These are phyloP conservation scores for Suillus alpinus DNA, from an alignment of 768 basidiomycete species.

Conservation along the genomic window DNA sequence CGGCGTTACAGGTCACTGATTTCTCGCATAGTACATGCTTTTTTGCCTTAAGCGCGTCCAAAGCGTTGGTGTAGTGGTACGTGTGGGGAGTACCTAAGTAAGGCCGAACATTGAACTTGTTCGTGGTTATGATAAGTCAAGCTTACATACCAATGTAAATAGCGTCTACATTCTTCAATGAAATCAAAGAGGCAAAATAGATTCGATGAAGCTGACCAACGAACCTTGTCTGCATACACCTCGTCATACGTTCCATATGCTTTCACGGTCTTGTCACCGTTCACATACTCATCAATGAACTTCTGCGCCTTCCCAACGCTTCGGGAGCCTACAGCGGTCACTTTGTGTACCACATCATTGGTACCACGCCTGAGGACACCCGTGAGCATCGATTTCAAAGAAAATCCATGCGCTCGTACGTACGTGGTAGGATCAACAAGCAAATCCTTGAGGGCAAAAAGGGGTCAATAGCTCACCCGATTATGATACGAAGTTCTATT, in stretches of 20 bases:
- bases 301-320: slow-evolving; percentile 41
- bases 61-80: slow-evolving; percentile 47
- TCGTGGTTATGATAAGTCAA: not conserved
- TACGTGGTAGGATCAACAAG: slow-evolving; percentile 46
- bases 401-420: slow-evolving; percentile 19
- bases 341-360: slow-evolving; percentile 36
- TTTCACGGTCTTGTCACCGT: slow-evolving; percentile 31
- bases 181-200: not conserved
- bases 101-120: not conserved
- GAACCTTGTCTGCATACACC: slow-evolving; percentile 41
- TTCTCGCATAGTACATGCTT: slow-evolving; percentile 60
- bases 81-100: slow-evolving; percentile 50
- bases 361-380: slow-evolving; percentile 29
- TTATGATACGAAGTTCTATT: not conserved
- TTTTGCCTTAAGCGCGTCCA: slow-evolving; percentile 43
- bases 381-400: not conserved
- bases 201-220: slow-evolving; percentile 10
- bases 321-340: slow-evolving; percentile 49
- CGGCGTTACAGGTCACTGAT: slow-evolving; percentile 48
- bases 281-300: slow-evolving; percentile 39
- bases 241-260: slow-evolving; percentile 46
- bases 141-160: slow-evolving; percentile 43
- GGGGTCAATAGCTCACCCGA: not conserved
- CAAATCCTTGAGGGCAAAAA: slow-evolving; percentile 34
- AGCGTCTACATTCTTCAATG: slow-evolving; percentile 40